These are phyloP conservation scores for Acanthamoeba sp. DNA, from an alignment of 208 protist species.

Conservation along the genomic window DNA sequence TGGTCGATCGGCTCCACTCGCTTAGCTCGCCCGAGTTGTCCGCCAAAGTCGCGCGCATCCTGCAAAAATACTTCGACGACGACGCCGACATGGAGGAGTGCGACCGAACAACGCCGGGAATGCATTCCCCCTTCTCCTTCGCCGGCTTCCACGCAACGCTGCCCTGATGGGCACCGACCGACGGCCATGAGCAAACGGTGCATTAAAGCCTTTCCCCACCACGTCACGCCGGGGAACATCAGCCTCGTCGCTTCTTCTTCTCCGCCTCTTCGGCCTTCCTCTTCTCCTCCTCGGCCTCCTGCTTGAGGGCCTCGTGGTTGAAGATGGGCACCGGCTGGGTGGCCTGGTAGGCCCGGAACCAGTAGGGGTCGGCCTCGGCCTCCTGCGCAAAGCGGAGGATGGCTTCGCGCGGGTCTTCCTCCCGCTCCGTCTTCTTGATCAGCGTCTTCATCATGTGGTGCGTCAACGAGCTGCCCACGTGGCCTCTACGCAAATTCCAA, in stretches of 20 bases:
- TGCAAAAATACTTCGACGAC: too few species aligned
- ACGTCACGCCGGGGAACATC: neutral
- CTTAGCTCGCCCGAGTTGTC: too few species aligned
- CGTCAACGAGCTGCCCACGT: slow-evolving; percentile 36
- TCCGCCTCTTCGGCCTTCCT: neutral
- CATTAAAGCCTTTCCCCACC: too few species aligned
- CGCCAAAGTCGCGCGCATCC: too few species aligned
- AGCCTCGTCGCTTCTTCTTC: slow-evolving; percentile 29
- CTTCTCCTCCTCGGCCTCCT: slow-evolving; percentile 60
- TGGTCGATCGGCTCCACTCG: too few species aligned
- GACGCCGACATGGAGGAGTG: too few species aligned
- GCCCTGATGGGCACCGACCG: too few species aligned
- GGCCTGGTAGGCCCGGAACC: slow-evolving; percentile 24
- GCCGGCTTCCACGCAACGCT: too few species aligned
- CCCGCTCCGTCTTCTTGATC: slow-evolving; percentile 47
- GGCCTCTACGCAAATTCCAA: neutral
- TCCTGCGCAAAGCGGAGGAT: slow-evolving; percentile 55
- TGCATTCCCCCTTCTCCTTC: too few species aligned
- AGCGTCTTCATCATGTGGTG: slow-evolving; percentile 57
- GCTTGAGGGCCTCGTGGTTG: slow-evolving; percentile 28
- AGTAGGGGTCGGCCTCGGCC: slow-evolving; percentile 50
- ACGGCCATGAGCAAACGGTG: too few species aligned
- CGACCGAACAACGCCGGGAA: too few species aligned
- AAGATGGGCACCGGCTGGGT: slow-evolving; percentile 66
- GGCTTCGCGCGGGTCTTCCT: slow-evolving; percentile 69